A percentile compares a stretch with the other conserved stretches of the same genome.
Evolutionary conservation across 495 filamentous ascomycete species (phyloP).

Genomic region (Aspergillus olivimuriae): DNA sequence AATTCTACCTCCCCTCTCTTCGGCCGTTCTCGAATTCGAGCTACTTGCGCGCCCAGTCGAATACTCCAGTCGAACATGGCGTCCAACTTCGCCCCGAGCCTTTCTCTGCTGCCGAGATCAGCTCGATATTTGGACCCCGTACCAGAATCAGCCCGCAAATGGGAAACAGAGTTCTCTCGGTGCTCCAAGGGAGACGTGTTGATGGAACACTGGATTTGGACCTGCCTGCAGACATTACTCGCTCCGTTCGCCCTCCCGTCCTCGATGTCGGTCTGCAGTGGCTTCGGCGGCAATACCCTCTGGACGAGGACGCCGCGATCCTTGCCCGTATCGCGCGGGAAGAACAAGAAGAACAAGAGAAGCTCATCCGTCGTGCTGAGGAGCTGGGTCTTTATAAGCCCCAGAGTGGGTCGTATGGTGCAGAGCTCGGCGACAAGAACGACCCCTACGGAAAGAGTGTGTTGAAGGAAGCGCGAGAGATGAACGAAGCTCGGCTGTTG

Average conservation of each 20-base stretch:
- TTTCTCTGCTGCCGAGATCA: conserved; percentile 50
- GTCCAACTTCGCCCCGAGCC: conserved; percentile 16
- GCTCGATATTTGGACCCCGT: conserved; percentile 52
- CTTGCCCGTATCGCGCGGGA: conserved; percentile 57
- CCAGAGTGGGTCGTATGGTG: conserved; percentile 37
- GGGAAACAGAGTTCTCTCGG: conserved; percentile 60
- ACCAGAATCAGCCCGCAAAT: conserved; percentile 34
- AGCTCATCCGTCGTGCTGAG: conserved; percentile 38
- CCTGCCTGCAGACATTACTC: conserved; percentile 37
- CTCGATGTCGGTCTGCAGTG: conserved; percentile 54
- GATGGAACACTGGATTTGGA: conserved; percentile 64
- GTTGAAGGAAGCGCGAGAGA: conserved; percentile 41
- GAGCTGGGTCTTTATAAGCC: conserved; percentile 46
- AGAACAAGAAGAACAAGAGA: conserved; percentile 34
- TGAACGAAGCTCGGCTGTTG: conserved; percentile 39
- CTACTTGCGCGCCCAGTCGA: conserved; percentile 7
- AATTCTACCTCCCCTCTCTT: background rate
- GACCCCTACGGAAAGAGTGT: conserved; percentile 39
- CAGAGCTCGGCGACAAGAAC: conserved; percentile 34
- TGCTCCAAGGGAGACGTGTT: conserved; percentile 68
- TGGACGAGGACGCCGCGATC: conserved; percentile 69
- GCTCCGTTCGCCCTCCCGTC: conserved; percentile 26
- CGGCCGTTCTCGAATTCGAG: conserved; percentile 22
- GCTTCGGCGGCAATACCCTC: conserved; percentile 58
- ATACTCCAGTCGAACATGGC: conserved; percentile 14